Evolutionary conservation across 1,284 basidiomycete genomes (phyloP), one percentile per base, ranked within the genome.

Genomic region (Cystobasidiaceae sp.): DNA sequence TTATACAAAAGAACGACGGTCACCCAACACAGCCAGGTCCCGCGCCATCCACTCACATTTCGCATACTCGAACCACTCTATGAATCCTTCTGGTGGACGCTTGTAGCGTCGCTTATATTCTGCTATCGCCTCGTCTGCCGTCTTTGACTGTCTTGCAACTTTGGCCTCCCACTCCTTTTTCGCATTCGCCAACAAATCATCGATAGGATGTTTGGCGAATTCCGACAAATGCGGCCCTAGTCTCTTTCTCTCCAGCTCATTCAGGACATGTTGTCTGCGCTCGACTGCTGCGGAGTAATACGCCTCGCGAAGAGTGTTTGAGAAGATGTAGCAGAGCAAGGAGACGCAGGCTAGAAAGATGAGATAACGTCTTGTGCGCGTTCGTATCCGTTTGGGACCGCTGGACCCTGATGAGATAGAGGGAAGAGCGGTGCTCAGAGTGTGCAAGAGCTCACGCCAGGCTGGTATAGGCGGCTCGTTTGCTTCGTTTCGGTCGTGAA

Each of bases 1-100:
- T n/a, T 11, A 7, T 39, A 27, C 30, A 25, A 23, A 25, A 5
- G 11, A 33, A 44, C 48, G 25, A 37, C 57, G 11, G 33, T 6
- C 8, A 37, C 23, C 17, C 21, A n/a, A n/a, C n/a, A n/a, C n/a
- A n/a, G n/a, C n/a, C n/a, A n/a, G n/a, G n/a, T n/a, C n/a, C n/a
- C n/a, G n/a, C n/a, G n/a, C n/a, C n/a, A n/a, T n/a, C n/a, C n/a
- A 28, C 62, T 56, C 23, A 66, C 63, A 79, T 74, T 81, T 78
- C n/a, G 86, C 87, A 77, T 92, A 94, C 61, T 79, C 75, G 81
- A 84, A 75, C 75, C 75, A 76, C 27, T 70, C 65, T 46, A 73
- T 74, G 41, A 73, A 76, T 5, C 75, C 74, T 37, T 68, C 66
- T 15, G 75, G 75, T n/a, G 75, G 75, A 23, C 72, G 69, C 15